These are phyloP conservation scores for Aspergillus coremiiformis DNA, from an alignment of 495 filamentous ascomycete species.

Conservation along the genomic window DNA sequence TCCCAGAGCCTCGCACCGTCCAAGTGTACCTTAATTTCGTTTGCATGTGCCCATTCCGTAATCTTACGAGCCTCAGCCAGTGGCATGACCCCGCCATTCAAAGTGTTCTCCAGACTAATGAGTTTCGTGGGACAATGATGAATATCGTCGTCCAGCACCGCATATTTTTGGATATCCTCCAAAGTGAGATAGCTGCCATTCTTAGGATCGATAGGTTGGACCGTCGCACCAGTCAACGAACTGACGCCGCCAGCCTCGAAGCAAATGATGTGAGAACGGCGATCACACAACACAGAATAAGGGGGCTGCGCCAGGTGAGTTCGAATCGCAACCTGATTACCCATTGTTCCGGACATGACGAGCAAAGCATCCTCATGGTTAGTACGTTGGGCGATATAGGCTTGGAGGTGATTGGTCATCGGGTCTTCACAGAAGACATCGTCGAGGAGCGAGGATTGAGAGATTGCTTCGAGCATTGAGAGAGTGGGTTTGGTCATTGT, in stretches of 20 bases:
- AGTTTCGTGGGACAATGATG: slow-evolving; percentile 62
- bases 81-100: slow-evolving; percentile 71
- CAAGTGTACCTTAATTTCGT: slow-evolving; percentile 67
- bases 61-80: slow-evolving; percentile 61
- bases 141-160: slow-evolving; percentile 34
- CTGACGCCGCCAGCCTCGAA: slow-evolving; percentile 48
- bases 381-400: slow-evolving; percentile 60
- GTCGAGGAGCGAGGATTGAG: slow-evolving; percentile 56
- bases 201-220: slow-evolving; percentile 32
- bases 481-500: slow-evolving; percentile 78
- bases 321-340: slow-evolving; percentile 46
- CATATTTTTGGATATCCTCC: slow-evolving; percentile 57
- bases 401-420: slow-evolving; percentile 66
- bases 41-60: slow-evolving; percentile 56
- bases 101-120: slow-evolving; percentile 81
- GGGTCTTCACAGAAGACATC: slow-evolving; percentile 81
- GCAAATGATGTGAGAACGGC: slow-evolving; percentile 40
- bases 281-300: slow-evolving; percentile 42
- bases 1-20: slow-evolving; percentile 87
- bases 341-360: slow-evolving; percentile 88
- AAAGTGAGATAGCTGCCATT: slow-evolving; percentile 71
- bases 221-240: slow-evolving; percentile 37
- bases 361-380: slow-evolving; percentile 63
- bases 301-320: slow-evolving; percentile 44
- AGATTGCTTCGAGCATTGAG: slow-evolving; percentile 67